Evolutionary conservation across 257 asterid genomes (phyloP), one percentile per base, ranked within the genome.

Genomic region (Eucommia ulmoides): DNA sequence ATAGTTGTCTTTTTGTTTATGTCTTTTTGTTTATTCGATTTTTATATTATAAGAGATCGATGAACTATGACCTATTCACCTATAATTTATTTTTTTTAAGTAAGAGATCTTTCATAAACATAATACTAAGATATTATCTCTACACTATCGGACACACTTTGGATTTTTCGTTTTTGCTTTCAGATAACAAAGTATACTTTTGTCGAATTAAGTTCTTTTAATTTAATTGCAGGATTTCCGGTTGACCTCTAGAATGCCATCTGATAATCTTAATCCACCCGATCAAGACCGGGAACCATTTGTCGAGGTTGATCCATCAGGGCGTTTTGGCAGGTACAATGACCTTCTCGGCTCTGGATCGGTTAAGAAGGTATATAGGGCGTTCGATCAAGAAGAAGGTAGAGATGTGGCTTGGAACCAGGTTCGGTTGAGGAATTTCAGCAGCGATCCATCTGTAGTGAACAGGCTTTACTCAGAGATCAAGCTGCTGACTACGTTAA

Each of bases 351-450:
- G 67, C 0, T 19, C 47, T 6, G 67, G 67, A 16, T 47, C 67
- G 3, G 67, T 62, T 35, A 62, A 62, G 23, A 62, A 18, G 51
- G 67, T 62, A 19, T 62, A 62, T 16, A 51, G 56, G n/a, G 67
- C 55, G 24, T 62, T 62, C 20, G 67, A 62, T 54, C 67, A 62
- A 54, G 55, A 19, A 11, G 67, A 62, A 41, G 67, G 67, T 24
- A 47, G 60, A 49, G 67, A 62, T 9, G 54, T 62, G 17, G 67
- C 67, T 0, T 62, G 67, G 67, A 62, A 62, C 52, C 67, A 62
- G 24, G 67, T 62, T 19, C 54, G 67, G 3, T 41, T 62, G 20
- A 53, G 56, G 45, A 48, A 47, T 48, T 62, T 62, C 33, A 54
- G 62, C 50, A 48, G 61, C 18, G 61, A 62, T 48, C 67, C 67